Evolutionary conservation across 2,329 filamentous ascomycete species (phyloP), one percentile per base, ranked within the genome.

Genomic region (Pseudofabraea citricarpa): DNA sequence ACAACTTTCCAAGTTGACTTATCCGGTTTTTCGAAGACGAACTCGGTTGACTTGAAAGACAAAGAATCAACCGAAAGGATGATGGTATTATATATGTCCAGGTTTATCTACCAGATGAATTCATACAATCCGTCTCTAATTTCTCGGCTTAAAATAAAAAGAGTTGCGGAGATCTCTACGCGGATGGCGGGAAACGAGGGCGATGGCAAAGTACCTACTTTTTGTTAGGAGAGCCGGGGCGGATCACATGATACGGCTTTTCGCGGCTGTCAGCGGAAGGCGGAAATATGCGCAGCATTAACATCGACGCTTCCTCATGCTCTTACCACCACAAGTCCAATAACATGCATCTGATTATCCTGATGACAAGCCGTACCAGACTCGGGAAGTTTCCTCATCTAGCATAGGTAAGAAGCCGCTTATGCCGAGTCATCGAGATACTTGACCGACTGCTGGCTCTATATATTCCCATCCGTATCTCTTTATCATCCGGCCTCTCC

Each of bases 151-250:
- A n/a, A n/a, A n/a, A n/a, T n/a, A n/a, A 18, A 22, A 31, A 4
- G 22, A 27, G 26, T 13, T 27, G 24, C 13, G 19, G 22, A 6
- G 10, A 5, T 12, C 36, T 18, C 12, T 6, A 39, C 13, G 18
- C 7, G n/a, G 13, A 26, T 5, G 8, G 4, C 15, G 16, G 20
- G 40, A 20, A 35, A 4, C 23, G 21, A 10, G 12, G 5, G 41
- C 38, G 40, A 27, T 40, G 29, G 38, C 24, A 12, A 40, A 38
- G 41, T 52, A 50, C 27, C 49, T 52, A 36, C 20, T 45, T 41
- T 24, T 32, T 3, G 9, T 8, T 10, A 20, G 16, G 18, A 13
- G 19, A 19, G 10, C 7, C 18, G 18, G 10, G 35, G 15, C 5
- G n/a, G n/a, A 19, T 37, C 35, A 37, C 21, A 12, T 37, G 35